These are phyloP conservation scores for Ceratobasidium papillatum DNA, from an alignment of 1,284 basidiomycete genomes.

Conservation along the genomic window DNA sequence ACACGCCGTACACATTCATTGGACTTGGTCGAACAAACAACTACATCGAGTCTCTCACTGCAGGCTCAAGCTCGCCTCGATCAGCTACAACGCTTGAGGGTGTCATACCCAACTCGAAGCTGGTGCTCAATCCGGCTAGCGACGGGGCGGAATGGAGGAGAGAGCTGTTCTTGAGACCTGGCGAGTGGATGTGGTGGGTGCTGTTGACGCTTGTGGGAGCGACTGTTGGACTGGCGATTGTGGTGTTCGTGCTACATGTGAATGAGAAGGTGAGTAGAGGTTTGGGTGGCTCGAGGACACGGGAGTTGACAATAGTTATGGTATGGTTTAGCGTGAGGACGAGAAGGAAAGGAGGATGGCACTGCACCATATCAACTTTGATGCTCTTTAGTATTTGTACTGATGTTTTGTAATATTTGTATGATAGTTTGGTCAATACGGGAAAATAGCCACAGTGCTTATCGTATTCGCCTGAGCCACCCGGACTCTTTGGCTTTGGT, in stretches of 20 bases:
- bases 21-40: conserved; percentile 99
- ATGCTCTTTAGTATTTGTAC: conserved; percentile 70
- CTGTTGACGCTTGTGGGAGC: conserved; percentile 83
- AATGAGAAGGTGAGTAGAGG: conserved; percentile 80
- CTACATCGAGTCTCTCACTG: conserved; percentile 96
- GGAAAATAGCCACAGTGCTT: too few relatives aligned
- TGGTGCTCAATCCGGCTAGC: conserved; percentile 82
- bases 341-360: conserved; percentile 80
- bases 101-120: conserved; percentile 95
- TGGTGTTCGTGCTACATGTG: conserved; percentile 88
- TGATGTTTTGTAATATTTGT: neutral
- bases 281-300: neutral
- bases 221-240: conserved; percentile 76
- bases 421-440: conserved; percentile 3
- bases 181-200: conserved; percentile 98
- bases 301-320: neutral
- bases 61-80: conserved; percentile 73
- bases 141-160: conserved; percentile 77
- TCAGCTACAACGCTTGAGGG: conserved; percentile 79
- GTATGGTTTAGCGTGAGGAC: conserved; percentile 10
- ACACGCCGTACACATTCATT: conserved; percentile 94
- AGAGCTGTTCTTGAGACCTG: conserved; percentile 91
- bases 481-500: too few relatives aligned
- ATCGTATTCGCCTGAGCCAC: too few relatives aligned
- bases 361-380: conserved; percentile 96